Evolutionary conservation across 2,329 filamentous ascomycete species (phyloP), one percentile per base, ranked within the genome.

Genomic region (Penicillium glabrum): DNA sequence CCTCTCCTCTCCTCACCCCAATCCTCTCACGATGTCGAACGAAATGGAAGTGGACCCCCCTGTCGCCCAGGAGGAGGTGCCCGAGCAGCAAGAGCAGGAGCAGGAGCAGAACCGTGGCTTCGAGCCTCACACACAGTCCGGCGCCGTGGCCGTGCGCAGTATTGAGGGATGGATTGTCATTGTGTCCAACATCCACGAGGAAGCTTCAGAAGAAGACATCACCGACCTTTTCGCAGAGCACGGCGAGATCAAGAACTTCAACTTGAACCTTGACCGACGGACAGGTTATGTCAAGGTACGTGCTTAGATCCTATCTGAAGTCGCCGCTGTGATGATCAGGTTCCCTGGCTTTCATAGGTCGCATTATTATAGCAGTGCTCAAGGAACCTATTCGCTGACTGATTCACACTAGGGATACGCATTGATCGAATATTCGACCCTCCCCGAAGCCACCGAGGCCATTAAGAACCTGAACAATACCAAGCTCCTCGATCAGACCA

Each of bases 161-260:
- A 88, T 88, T 65, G 86, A 88, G 70, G 86, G 86, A 61, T 88
- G 86, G 86, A 88, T 88, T 69, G 79, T 88, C 59, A 81, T 87
- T n/a, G 85, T 81, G 53, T 86, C 85, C n/a, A 88, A 88, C 62
- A 83, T 88, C 35, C 85, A 88, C 64, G 86, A 88, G 68, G 86
- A 88, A 69, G 84, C 86, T 10, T 83, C 80, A n/a, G 86, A 88
- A 69, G 86, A 88, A 72, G 86, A 88, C 61, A 73, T 88, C 26
- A 84, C 83, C 53, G 86, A 88, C 64, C 72, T 87, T 66, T 88
- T 88, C 69, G 85, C 83, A 58, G 86, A 88, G 59, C 86, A 83
- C 63, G 86, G 86, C 54, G 83, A 87, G 67, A 86, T 88, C 67
- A 87, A 87, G 79, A 88, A 88, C 67, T 73, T 87, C 67, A 86